Base-by-base conservation (phyloP, 2,329 filamentous ascomycete genomes). In the Venturia oleaginea region DNA sequence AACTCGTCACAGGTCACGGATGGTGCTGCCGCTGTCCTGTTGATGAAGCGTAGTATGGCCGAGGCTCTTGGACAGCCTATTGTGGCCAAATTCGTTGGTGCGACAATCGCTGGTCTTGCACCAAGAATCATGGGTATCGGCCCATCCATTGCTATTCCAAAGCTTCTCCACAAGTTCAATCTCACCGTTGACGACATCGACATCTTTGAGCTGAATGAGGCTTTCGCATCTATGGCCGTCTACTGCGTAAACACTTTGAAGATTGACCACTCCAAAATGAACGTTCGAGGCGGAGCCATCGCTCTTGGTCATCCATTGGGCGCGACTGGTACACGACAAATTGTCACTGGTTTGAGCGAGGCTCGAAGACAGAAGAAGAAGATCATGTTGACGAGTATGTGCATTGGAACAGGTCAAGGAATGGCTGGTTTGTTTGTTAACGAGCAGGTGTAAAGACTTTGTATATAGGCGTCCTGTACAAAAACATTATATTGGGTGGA, bases 41-140 rank as follows among this genome's bases (percentile, higher is more conserved):
- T 97, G 65, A 97, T 97, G 93, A 94, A 94, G 83, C 90, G 93
- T 65, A 92, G 89, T 69, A 93, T 89, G 67, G 93, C 93, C 66
- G 84, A 90, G 72, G 86, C 89, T 77, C 86, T 97, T 55, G 88
- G 89, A 68, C 90, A 97, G 79, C 92, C 93, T 67, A 92, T 99
- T 77, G 74, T 97, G 67, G 94, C 88, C 77, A 99, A 99, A 79
- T 97, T 92, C 75, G 91, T 94, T 68, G 92, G 91, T 70, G 90
- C 92, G 65, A 96, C 92, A 13, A 87, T 96, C 51, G 90, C 92
- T 46, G 94, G 94, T 70, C 85, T 97, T 5, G 86, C 94, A 0
- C 94, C 94, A 6, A 85, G 94, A 68, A 92, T 99, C 79, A 99
- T 99, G 94, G 94, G 93, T 68, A 96, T 97, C 69, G 90, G 90